These are phyloP conservation scores for Lagenaria siceraria DNA, from an alignment of 306 rosid genomes.

Conservation along the genomic window DNA sequence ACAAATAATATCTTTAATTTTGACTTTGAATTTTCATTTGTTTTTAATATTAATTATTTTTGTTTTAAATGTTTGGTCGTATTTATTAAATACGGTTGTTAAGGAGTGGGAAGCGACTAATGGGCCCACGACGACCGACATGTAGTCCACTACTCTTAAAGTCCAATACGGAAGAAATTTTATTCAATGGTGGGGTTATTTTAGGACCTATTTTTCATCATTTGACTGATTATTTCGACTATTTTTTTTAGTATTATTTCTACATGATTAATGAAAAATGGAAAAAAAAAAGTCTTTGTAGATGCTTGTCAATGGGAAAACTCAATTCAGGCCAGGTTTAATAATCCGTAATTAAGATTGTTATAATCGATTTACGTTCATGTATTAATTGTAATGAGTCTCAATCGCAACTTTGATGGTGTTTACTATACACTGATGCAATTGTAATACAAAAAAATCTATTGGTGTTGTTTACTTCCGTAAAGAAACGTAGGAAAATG, in stretches of 20 bases:
- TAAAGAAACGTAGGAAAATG: no score
- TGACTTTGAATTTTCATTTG: neutral
- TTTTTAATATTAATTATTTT: neutral
- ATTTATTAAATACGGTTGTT: neutral
- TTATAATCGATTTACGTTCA: no score
- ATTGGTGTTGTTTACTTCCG: no score
- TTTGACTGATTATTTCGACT: neutral
- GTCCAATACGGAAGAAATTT: neutral
- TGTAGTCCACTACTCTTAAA: conserved; percentile 6
- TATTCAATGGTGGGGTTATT: neutral
- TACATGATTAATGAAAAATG: neutral
- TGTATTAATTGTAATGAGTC: no score
- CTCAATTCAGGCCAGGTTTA: no score
- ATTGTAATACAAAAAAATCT: no score
- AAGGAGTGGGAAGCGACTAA: conserved; percentile 4
- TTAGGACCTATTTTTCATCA: neutral
- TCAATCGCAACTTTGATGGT: no score
- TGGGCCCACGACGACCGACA: neutral
- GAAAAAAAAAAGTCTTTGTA: neutral
- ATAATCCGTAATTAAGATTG: no score
- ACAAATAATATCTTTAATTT: neutral
- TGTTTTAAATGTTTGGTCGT: neutral
- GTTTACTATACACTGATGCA: no score
- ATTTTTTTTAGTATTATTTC: neutral
- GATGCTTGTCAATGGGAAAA: neutral